phyloP scores from a whole-genome alignment of 495 filamentous ascomycete genomes.

The Annulohypoxylon moriforme region DNA sequence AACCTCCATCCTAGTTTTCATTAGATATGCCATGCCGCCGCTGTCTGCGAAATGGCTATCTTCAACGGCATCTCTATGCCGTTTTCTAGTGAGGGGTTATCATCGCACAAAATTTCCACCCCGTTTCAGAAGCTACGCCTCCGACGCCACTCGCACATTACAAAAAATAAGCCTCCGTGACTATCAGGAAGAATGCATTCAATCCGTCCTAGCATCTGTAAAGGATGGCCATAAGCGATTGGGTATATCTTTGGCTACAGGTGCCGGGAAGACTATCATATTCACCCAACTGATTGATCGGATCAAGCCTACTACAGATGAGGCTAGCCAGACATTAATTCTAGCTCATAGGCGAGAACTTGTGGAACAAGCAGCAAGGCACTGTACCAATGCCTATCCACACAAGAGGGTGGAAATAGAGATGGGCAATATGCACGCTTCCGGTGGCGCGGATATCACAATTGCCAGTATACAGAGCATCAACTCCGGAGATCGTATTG shows the following conservation, averaged over 20 bases:
- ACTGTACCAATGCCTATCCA: slow-evolving; percentile 85
- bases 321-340: slow-evolving; percentile 84
- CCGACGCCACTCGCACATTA: not conserved
- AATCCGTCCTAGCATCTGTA: slow-evolving; percentile 79
- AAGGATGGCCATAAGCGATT: slow-evolving; percentile 80
- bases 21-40: slow-evolving; percentile 43
- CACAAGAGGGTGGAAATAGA: slow-evolving; percentile 84
- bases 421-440: slow-evolving; percentile 80
- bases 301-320: slow-evolving; percentile 65
- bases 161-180: slow-evolving; percentile 69
- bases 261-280: slow-evolving; percentile 94
- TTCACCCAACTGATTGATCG: slow-evolving; percentile 95
- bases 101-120: slow-evolving; percentile 15
- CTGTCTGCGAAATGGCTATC: slow-evolving; percentile 39
- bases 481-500: slow-evolving; percentile 74
- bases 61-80: slow-evolving; percentile 13
- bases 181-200: slow-evolving; percentile 91
- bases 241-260: slow-evolving; percentile 91
- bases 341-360: slow-evolving; percentile 92
- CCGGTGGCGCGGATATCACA: slow-evolving; percentile 88
- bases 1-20: slow-evolving; percentile 24
- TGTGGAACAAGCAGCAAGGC: slow-evolving; percentile 91
- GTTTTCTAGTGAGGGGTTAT: slow-evolving; percentile 7
- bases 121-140: slow-evolving; percentile 50
- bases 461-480: slow-evolving; percentile 91